These are phyloP conservation scores for Termitomyces sp. DNA, from an alignment of 768 basidiomycete genomes.

Conservation along the genomic window DNA sequence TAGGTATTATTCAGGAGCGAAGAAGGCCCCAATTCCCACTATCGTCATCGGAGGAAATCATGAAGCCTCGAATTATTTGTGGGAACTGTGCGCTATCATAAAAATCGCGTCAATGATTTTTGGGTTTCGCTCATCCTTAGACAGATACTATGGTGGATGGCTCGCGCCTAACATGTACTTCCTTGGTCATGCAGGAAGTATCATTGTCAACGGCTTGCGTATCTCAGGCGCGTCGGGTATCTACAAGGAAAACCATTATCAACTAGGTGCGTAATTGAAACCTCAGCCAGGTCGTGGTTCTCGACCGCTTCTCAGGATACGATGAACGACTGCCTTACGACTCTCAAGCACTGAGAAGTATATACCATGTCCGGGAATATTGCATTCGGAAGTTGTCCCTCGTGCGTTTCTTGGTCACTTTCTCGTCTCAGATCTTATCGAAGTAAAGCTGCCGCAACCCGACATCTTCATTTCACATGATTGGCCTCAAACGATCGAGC, in stretches of 20 bases:
- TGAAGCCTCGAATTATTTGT: conserved; percentile 94
- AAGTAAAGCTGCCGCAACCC: conserved; percentile 1
- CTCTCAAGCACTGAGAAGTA: conserved; percentile 62
- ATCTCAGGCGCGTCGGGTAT: conserved; percentile 95
- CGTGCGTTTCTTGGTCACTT: conserved; percentile 28
- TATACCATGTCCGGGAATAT: conserved; percentile 89
- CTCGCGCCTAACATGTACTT: conserved; percentile 95
- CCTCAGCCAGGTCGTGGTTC: neutral
- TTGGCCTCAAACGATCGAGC: conserved; percentile 87
- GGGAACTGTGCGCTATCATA: conserved; percentile 71
- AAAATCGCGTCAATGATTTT: neutral
- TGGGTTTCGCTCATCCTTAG: neutral
- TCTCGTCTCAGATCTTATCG: neutral
- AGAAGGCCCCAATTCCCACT: conserved; percentile 77
- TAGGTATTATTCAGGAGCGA: conserved; percentile 86
- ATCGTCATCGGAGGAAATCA: conserved; percentile 97
- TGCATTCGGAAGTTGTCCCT: conserved; percentile 74
- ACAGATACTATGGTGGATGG: conserved; percentile 97
- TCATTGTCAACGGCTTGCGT: conserved; percentile 84
- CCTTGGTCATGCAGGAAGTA: conserved; percentile 84
- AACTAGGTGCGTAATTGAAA: conserved; percentile 38
- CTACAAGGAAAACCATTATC: conserved; percentile 74
- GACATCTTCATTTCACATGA: conserved; percentile 83
- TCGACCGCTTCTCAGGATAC: conserved; percentile 43
- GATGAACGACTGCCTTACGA: conserved; percentile 82